These are phyloP conservation scores for Ophiosphaerella narmari DNA, from an alignment of 2,329 filamentous ascomycete genomes.

Conservation along the genomic window DNA sequence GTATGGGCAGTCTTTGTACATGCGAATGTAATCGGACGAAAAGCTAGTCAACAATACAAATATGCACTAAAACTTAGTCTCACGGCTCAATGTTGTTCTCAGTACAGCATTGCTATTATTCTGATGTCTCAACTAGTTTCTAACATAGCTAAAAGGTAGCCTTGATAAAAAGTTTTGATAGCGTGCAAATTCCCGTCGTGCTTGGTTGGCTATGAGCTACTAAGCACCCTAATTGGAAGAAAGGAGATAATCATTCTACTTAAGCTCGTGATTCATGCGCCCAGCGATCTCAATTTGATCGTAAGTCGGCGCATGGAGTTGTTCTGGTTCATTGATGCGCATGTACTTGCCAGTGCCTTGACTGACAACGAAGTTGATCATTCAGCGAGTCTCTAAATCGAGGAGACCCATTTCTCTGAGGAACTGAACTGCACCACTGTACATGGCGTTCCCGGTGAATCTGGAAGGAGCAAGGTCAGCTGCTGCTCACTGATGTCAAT, in stretches of 20 bases:
- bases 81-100: no score
- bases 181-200: no score
- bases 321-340: not conserved
- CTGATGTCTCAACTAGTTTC: no score
- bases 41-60: no score
- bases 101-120: no score
- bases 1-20: no score
- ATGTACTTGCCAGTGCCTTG: not conserved
- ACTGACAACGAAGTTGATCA: conserved; percentile 2
- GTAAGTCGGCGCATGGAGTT: not conserved
- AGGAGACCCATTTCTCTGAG: conserved; percentile 1
- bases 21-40: no score
- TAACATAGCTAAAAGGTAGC: no score
- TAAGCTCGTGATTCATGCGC: not conserved
- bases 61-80: no score
- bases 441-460: not conserved
- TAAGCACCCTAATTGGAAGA: no score
- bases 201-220: no score
- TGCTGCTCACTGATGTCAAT: not conserved
- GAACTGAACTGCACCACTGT: not conserved
- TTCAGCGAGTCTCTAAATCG: not conserved
- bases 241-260: not conserved
- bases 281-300: not conserved
- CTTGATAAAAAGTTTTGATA: no score
- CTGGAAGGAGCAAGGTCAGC: not conserved